These are phyloP conservation scores for Volvox carteri DNA, from an alignment of 163 green algal species.

Conservation along the genomic window DNA sequence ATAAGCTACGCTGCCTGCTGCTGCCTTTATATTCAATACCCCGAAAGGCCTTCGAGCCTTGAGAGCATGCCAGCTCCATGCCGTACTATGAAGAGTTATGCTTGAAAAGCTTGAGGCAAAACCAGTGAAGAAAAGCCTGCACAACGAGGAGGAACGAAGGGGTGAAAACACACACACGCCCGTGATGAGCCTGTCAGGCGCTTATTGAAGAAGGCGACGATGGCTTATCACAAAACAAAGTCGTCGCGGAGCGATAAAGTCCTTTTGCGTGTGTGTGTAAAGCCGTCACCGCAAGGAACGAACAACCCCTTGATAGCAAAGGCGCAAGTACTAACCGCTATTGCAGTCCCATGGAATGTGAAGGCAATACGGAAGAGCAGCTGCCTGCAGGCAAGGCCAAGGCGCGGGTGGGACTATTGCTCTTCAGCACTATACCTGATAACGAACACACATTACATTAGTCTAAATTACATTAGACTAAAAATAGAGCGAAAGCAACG, in stretches of 20 bases:
- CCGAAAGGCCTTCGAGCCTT: too few species aligned
- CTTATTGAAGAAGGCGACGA: too few species aligned
- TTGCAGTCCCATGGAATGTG: conserved; percentile 22
- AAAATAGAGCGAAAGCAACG: too few species aligned
- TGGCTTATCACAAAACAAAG: not conserved
- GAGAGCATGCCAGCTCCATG: too few species aligned
- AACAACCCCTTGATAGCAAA: too few species aligned
- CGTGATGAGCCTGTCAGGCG: not conserved
- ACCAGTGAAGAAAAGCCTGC: conserved; percentile 40
- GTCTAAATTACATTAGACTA: too few species aligned
- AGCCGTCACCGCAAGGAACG: not conserved
- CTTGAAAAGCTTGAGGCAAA: conserved; percentile 39
- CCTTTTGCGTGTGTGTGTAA: not conserved
- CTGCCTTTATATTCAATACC: too few species aligned
- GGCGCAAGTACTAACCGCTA: conserved; percentile 4
- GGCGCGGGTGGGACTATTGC: too few species aligned
- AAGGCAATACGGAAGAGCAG: conserved; percentile 9
- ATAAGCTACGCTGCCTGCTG: too few species aligned
- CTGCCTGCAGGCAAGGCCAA: conserved; percentile 19
- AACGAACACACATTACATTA: too few species aligned
- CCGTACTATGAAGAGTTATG: conserved; percentile 36
- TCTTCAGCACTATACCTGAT: too few species aligned
- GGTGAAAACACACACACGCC: not conserved
- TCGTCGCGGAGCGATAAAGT: not conserved
- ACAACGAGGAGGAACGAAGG: not conserved